These are phyloP conservation scores for Didymellaceae sp. DNA, from an alignment of 2,329 filamentous ascomycete genomes.

Conservation along the genomic window DNA sequence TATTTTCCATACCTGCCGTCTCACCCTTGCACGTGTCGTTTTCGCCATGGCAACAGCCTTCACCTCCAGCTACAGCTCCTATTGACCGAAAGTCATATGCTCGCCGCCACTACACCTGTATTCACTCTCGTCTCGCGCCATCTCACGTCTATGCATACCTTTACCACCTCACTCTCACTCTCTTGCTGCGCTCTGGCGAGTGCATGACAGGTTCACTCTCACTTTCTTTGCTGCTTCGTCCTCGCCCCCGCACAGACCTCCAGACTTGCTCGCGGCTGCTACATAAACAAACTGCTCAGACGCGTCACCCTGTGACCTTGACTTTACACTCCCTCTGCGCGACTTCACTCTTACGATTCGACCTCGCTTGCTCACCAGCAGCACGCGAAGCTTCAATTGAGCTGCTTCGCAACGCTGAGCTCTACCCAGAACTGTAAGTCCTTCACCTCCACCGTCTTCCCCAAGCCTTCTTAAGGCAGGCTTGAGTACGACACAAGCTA, in stretches of 20 bases:
- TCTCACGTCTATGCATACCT: too few relatives aligned
- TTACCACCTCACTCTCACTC: too few relatives aligned
- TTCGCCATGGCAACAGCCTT: too few relatives aligned
- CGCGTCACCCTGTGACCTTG: not conserved
- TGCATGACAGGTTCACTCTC: constrained; percentile 3
- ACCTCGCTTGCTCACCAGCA: not conserved
- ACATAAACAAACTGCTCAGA: not conserved
- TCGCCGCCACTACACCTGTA: too few relatives aligned
- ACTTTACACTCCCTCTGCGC: not conserved
- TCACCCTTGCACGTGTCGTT: not conserved
- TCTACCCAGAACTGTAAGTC: not conserved
- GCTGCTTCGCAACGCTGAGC: not conserved
- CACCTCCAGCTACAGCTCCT: too few relatives aligned
- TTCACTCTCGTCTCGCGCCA: too few relatives aligned
- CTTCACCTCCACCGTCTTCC: not conserved
- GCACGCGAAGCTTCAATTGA: not conserved
- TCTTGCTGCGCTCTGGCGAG: too few relatives aligned
- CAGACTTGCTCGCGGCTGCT: not conserved
- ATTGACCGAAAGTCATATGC: too few relatives aligned
- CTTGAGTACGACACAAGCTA: not conserved
- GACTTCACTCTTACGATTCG: not conserved
- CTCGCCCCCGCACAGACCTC: constrained; percentile 11
- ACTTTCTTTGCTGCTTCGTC: not conserved
- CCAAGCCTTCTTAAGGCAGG: not conserved
- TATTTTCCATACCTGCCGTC: not conserved